Conservation (phyloP, 75 land plant genomes). For the Pinus tabuliformis region DNA sequence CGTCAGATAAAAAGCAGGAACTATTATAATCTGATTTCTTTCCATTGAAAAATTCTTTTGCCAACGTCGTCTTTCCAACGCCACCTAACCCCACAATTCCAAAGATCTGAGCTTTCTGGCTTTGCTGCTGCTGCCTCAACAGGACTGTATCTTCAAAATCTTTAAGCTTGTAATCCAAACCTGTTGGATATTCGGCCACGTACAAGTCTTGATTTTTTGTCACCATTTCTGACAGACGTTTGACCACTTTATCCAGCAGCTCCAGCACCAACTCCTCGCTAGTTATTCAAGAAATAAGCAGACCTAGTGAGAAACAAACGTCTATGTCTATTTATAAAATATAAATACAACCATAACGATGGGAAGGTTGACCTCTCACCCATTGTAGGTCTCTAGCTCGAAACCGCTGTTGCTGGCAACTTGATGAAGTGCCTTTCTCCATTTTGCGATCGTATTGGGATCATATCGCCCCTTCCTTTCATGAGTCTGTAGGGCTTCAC, state of each 20-base stretch:
- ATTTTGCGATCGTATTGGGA: not conserved
- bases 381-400: too few species aligned
- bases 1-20: too few species aligned
- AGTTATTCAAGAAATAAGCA: not conserved
- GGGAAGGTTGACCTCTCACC: not conserved
- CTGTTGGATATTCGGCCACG: not conserved
- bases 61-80: constrained; percentile 2
- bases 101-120: not conserved
- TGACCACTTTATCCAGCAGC: not conserved
- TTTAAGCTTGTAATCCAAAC: not conserved
- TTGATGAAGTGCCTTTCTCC: not conserved
- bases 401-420: not conserved
- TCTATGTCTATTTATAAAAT: not conserved
- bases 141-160: not conserved
- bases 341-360: not conserved
- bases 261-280: too few species aligned
- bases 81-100: not conserved
- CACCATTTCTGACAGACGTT: not conserved
- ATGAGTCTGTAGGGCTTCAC: not conserved
- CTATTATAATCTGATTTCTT: too few species aligned
- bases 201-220: not conserved
- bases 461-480: not conserved
- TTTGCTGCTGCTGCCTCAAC: not conserved
- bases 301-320: not conserved
- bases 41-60: not conserved